phyloP scores from a whole-genome alignment of 371 early-diverging fungal species.

The Circinella umbellata region DNA sequence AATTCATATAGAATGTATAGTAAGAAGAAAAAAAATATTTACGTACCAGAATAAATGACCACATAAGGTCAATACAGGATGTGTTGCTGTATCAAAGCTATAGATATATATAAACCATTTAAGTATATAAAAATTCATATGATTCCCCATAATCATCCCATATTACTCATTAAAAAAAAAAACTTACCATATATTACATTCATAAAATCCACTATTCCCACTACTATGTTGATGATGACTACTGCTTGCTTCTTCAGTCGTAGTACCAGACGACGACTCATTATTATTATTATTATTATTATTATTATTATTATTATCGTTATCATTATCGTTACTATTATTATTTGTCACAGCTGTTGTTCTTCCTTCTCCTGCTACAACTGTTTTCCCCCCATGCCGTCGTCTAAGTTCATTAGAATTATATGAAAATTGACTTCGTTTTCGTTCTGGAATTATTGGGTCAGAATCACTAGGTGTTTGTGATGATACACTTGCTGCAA shows the following conservation, averaged over 20 bases:
- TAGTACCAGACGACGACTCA: constrained; percentile 1
- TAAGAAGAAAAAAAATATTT: not conserved
- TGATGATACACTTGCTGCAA: not conserved
- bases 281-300: no score
- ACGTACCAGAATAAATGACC: constrained; percentile 75
- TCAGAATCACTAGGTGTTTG: not conserved
- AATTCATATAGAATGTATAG: not conserved
- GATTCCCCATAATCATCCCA: no score
- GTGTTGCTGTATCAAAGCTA: constrained; percentile 72
- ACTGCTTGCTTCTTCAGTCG: not conserved
- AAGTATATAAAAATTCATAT: no score
- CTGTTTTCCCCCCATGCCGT: constrained; percentile 11
- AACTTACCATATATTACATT: constrained; percentile 45
- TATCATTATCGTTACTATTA: no score
- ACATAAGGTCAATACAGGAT: constrained; percentile 77
- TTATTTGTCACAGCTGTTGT: no score
- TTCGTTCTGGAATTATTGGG: constrained; percentile 12
- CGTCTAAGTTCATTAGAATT: constrained; percentile 19
- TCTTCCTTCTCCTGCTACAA: not conserved
- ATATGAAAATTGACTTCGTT: constrained; percentile 14
- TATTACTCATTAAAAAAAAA: not conserved
- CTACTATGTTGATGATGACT: constrained; percentile 21
- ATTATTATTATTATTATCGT: no score
- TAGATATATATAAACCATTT: not conserved
- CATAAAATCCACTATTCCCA: constrained; percentile 39